Evolutionary conservation across 805 yeast genomes (phyloP).

Genomic region (Ogataea thermomethanolica): DNA sequence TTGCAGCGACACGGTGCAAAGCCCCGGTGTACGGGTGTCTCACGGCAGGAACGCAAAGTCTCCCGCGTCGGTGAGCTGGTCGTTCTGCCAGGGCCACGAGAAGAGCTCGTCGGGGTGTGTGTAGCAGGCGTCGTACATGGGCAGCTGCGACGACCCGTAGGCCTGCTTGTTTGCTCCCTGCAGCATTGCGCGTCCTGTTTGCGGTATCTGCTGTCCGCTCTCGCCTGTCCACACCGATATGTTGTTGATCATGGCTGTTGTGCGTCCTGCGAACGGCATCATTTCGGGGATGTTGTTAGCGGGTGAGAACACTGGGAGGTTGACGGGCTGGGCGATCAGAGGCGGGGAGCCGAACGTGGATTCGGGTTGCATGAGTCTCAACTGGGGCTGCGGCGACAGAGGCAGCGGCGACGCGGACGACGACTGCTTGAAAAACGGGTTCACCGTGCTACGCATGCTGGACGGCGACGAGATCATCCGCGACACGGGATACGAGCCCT

Average conservation of each 20-base stretch:
- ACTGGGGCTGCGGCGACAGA: constrained; percentile 1
- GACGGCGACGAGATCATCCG: constrained; percentile 15
- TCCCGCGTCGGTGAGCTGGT: constrained; percentile 8
- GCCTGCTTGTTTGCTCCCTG: constrained; percentile 15
- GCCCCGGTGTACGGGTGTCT: constrained; percentile 6
- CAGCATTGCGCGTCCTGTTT: constrained; percentile 32
- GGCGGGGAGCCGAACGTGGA: constrained; percentile 2
- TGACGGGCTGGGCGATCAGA: constrained; percentile 1
- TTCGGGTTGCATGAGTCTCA: constrained; percentile 1
- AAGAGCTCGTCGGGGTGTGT: constrained; percentile 8
- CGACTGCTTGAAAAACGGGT: neutral
- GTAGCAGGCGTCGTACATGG: constrained; percentile 4
- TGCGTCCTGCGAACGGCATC: constrained; percentile 41
- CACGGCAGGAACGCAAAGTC: constrained; percentile 9
- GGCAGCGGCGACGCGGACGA: neutral
- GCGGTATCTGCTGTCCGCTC: constrained; percentile 39
- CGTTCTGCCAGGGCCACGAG: constrained; percentile 9
- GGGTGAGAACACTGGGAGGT: constrained; percentile 1
- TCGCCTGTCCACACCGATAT: constrained; percentile 60
- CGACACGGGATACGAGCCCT: constrained; percentile 18
- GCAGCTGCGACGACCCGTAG: constrained; percentile 1
- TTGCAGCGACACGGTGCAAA: neutral
- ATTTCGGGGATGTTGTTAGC: constrained; percentile 26
- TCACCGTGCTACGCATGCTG: constrained; percentile 9
- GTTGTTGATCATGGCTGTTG: constrained; percentile 58